Evolutionary conservation across 768 basidiomycete genomes (phyloP).

Genomic region (Mycena vitilis): DNA sequence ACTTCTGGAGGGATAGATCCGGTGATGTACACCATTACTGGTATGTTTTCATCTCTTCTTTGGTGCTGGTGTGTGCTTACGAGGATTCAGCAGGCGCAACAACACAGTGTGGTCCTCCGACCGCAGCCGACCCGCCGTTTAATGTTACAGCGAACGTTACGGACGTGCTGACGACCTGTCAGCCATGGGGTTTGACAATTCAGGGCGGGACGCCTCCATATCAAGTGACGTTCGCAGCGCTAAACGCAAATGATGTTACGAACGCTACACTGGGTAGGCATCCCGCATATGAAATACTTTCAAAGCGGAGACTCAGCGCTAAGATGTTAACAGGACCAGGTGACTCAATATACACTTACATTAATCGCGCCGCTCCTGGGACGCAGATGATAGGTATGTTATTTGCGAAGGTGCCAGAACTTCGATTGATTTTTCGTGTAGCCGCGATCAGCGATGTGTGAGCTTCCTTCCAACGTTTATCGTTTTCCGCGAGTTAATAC

Average conservation of each 20-base stretch:
- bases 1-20: conserved; percentile 48
- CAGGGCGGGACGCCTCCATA: conserved; percentile 56
- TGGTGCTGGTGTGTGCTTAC: not conserved
- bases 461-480: not conserved
- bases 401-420: conserved; percentile 2
- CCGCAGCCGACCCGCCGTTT: conserved; percentile 40
- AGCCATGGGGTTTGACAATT: conserved; percentile 54
- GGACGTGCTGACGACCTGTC: conserved; percentile 48
- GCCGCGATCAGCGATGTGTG: conserved; percentile 55
- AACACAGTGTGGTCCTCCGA: conserved; percentile 45
- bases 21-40: conserved; percentile 42
- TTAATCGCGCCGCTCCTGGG: conserved; percentile 49
- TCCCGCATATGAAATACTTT: not conserved
- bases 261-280: conserved; percentile 49
- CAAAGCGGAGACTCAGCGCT: not conserved
- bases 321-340: conserved; percentile 11
- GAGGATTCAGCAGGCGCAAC: conserved; percentile 42
- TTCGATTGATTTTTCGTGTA: conserved; percentile 28
- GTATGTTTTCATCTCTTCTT: conserved; percentile 39
- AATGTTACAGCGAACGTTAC: conserved; percentile 52
- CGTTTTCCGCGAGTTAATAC: conserved; percentile 29
- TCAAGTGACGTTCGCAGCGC: conserved; percentile 48
- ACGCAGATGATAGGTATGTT: conserved; percentile 49
- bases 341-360: conserved; percentile 46
- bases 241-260: conserved; percentile 48